A percentile compares a stretch with the other conserved stretches of the same genome.
Evolutionary conservation across 805 yeast genomes (phyloP).

Genomic region (Ogataea nakhonphanomensis): DNA sequence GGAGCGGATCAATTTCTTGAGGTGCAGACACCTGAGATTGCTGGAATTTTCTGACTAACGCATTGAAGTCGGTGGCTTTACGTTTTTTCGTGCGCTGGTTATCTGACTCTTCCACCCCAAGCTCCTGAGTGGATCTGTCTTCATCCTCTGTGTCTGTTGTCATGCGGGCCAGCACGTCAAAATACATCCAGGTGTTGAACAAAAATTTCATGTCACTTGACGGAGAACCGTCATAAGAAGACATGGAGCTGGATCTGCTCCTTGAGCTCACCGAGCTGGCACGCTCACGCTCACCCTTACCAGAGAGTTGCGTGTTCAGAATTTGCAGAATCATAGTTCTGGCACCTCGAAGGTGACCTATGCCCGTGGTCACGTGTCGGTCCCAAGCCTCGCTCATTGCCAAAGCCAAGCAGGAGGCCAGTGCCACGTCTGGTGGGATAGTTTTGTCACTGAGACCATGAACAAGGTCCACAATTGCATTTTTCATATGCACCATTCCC

Average conservation of each 20-base stretch:
- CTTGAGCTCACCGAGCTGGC: constrained; percentile 1
- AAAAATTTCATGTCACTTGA: constrained; percentile 37
- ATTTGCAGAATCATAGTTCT: constrained; percentile 54
- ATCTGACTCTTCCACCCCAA: constrained; percentile 4
- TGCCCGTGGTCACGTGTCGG: constrained; percentile 61
- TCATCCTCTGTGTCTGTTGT: constrained; percentile 49
- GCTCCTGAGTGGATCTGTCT: constrained; percentile 5
- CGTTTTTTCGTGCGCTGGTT: constrained; percentile 11
- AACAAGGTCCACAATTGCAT: constrained; percentile 56
- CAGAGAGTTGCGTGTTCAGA: constrained; percentile 22
- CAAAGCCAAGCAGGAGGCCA: constrained; percentile 59
- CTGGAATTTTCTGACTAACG: constrained; percentile 40
- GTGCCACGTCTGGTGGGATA: constrained; percentile 61
- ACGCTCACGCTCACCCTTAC: neutral
- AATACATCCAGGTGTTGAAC: constrained; percentile 64
- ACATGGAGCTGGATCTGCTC: constrained; percentile 10
- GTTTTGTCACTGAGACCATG: constrained; percentile 46
- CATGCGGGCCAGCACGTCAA: constrained; percentile 65
- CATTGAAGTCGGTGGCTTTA: constrained; percentile 17
- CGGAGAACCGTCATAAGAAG: constrained; percentile 2
- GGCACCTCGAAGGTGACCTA: constrained; percentile 68
- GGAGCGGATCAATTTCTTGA: constrained; percentile 53
- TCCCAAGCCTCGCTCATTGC: constrained; percentile 72
- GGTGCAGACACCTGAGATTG: constrained; percentile 33
- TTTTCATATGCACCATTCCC: constrained; percentile 57